Evolutionary conservation across 345 rosid species (phyloP), one percentile per base, ranked within the genome.

Genomic region (Jatropha curcas): DNA sequence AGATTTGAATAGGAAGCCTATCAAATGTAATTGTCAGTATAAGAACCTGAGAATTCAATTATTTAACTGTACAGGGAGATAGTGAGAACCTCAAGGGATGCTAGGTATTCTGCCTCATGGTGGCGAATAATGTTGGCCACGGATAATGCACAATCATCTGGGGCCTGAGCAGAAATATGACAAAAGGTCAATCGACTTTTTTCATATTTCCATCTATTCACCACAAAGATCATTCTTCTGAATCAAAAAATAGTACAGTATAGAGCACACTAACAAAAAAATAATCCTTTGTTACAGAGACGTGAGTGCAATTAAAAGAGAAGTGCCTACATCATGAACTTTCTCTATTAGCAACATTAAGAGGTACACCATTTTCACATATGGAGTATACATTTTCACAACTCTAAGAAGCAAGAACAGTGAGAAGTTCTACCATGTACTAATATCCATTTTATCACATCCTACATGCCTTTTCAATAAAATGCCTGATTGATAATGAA

Each of bases 1-100:
- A 95, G 83, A 67, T 91, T 88, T 64, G 94, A 88, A 83, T 95
- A 93, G 48, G 97, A 92, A 71, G 83, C 97, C 99, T 95, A 89
- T 68, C 70, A 73, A 64, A 34, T 5, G 10, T 2, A 48, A 45
- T 10, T 65, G 68, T 83, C 51, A 74, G 74, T 51, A 50, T 9
- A 10, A 33, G 53, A 65, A 19, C 27, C 39, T 45, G 8, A 25
- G 71, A 67, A 43, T 50, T 13, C 65, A 72, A 65, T 33, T 51
- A 35, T 34, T 28, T 43, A 71, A 69, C 37, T 33, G 43, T 12
- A 65, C 22, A 65, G 57, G 71, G 37, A 65, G 8, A 59, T 35
- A 52, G 27, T 76, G 19, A 68, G 62, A 66, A 95, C 99, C 99
- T 92, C 92, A 60, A 95, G 94, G 51, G 98, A 88, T 75, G 90